These are phyloP conservation scores for Castanea crenata DNA, from an alignment of 306 rosid species.

Conservation along the genomic window DNA sequence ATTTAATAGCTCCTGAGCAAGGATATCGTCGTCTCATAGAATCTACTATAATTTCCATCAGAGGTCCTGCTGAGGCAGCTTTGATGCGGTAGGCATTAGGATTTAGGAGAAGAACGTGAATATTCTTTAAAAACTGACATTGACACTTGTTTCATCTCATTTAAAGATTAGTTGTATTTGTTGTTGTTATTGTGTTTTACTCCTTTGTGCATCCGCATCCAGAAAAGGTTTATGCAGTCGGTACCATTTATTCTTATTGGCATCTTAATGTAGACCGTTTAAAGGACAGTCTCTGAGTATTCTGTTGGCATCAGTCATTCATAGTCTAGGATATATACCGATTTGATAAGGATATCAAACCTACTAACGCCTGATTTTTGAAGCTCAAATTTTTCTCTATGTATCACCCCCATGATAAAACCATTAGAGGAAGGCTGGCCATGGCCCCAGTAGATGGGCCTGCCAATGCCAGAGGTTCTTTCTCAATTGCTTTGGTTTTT, in stretches of 20 bases:
- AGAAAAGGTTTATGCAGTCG: background rate
- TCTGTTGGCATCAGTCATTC: background rate
- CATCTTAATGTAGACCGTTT: background rate
- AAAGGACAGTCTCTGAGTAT: background rate
- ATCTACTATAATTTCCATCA: constrained; percentile 69
- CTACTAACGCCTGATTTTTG: background rate
- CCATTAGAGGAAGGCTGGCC: background rate
- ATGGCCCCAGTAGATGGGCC: background rate
- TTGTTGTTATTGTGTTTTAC: background rate
- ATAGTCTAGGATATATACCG: background rate
- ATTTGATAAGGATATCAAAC: background rate
- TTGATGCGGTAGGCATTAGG: constrained; percentile 69
- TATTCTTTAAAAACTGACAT: background rate
- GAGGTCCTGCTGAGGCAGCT: constrained; percentile 97
- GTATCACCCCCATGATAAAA: background rate
- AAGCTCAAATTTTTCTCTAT: background rate
- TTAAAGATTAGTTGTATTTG: background rate
- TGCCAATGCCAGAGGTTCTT: background rate
- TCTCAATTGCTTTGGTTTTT: background rate
- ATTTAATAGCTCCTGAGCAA: constrained; percentile 95
- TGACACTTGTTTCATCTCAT: background rate
- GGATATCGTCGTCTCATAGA: constrained; percentile 96
- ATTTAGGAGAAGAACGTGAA: constrained; percentile 9
- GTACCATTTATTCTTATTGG: background rate
- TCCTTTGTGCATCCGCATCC: background rate